Base-by-base conservation (phyloP, 768 basidiomycete genomes). In the Scleroderma bovista region DNA sequence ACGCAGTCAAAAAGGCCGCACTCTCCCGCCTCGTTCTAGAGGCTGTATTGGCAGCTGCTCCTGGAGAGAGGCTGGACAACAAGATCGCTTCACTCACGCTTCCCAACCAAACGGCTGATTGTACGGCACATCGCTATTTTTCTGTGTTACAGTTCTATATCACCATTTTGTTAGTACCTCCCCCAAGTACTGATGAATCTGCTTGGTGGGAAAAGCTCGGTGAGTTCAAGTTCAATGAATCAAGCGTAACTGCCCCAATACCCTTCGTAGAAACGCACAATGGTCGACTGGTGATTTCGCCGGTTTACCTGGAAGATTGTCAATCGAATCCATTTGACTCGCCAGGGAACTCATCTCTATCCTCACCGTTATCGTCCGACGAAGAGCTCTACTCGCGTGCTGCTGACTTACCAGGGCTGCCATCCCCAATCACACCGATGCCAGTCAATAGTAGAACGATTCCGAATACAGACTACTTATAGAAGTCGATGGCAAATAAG, bases 161-260 rank as follows among this genome's bases (percentile, higher is more conserved):
- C 34, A 49, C 37, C 38, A 36, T 48, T 32, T 16, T 38, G 52
- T 23, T 55, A 93, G 91, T 91, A 19, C 91, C 91, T n/a, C 83
- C 81, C 5, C 91, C 91, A 1, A 93, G 90, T 61, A 80, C 86
- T 2, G 86, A 89, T 40, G 81, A 85, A 34, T 61, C 68, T 2
- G 77, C 78, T 11, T 93, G 91, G 91, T 93, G 91, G 91, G 75
- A 86, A 50, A 70, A 66, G 39, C 79, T 79, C 63, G 85, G 90
- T 86, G 60, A 53, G 72, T 40, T 34, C 41, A 53, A 33, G 41
- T 41, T 1, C 19, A 39, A 17, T 5, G 5, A 31, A n/a, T 12
- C 6, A 29, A 16, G 15, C 12, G 12, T 17, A n/a, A 26, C n/a
- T 32, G 29, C 34, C 24, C 37, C 36, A 52, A 22, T 20, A 15